Percentiles rank a stretch among this genome's conserved stretches.
These are phyloP conservation scores for Alternaria viburni DNA, from an alignment of 2,329 filamentous ascomycete genomes.

Conservation along the genomic window DNA sequence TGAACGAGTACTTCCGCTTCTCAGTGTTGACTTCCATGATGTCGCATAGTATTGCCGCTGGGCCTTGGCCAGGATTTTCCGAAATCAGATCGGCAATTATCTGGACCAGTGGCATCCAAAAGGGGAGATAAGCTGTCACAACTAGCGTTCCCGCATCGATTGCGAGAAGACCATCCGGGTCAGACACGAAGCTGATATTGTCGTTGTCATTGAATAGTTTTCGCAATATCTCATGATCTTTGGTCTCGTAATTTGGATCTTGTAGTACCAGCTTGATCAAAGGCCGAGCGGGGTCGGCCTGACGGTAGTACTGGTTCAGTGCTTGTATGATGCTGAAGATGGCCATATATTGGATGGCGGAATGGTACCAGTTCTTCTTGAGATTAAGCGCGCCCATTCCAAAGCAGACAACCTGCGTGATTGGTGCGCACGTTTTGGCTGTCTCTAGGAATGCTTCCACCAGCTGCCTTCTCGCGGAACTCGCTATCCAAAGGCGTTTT, in stretches of 20 bases:
- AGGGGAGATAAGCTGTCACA: slow-evolving; percentile 15
- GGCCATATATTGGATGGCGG: slow-evolving; percentile 20
- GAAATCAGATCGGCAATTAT: slow-evolving; percentile 20
- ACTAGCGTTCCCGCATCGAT: slow-evolving; percentile 25
- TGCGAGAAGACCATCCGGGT: slow-evolving; percentile 23
- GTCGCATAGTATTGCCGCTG: slow-evolving; percentile 8
- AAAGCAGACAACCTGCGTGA: slow-evolving; percentile 21
- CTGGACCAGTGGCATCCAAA: slow-evolving; percentile 21
- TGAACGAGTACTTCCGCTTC: background rate
- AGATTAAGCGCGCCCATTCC: slow-evolving; percentile 14
- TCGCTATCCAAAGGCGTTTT: background rate
- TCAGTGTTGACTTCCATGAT: background rate
- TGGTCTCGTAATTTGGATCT: slow-evolving; percentile 20
- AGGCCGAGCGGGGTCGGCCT: background rate
- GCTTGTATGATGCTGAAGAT: slow-evolving; percentile 16
- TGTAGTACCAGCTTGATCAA: slow-evolving; percentile 19
- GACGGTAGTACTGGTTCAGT: slow-evolving; percentile 1
- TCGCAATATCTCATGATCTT: slow-evolving; percentile 8
- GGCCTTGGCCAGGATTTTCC: background rate
- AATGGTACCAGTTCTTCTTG: background rate
- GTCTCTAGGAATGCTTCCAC: background rate
- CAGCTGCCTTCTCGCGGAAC: background rate
- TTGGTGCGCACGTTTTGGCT: background rate
- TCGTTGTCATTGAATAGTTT: background rate
- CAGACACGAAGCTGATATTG: slow-evolving; percentile 6